Percentiles rank a stretch among this genome's conserved stretches.
These are phyloP conservation scores for Sporisorium graminicola DNA, from an alignment of 1,284 basidiomycete species.

Conservation along the genomic window DNA sequence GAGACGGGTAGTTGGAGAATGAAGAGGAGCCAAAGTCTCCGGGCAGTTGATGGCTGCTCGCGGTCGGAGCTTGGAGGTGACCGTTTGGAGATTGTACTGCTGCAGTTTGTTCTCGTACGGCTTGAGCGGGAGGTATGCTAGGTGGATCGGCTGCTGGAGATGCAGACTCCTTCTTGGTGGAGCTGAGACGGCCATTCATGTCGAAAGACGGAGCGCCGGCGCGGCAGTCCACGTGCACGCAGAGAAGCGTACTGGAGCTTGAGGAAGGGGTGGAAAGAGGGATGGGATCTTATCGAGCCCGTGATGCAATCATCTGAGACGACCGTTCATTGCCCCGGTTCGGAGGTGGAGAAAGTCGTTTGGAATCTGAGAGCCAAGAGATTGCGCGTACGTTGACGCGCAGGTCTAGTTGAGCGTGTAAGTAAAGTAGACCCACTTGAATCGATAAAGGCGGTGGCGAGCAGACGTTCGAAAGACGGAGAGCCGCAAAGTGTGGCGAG, in stretches of 20 bases:
- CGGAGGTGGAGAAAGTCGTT: background rate
- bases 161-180: conserved; percentile 8
- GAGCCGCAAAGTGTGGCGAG: background rate
- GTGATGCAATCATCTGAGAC: background rate
- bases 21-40: conserved; percentile 21
- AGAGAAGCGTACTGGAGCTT: background rate
- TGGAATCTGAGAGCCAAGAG: background rate
- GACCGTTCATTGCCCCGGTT: background rate
- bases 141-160: background rate
- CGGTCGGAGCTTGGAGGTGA: background rate
- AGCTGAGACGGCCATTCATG: conserved; percentile 22
- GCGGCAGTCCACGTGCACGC: background rate
- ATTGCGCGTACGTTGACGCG: background rate
- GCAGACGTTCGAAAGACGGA: background rate
- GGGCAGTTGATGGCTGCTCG: conserved; percentile 8
- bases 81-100: background rate
- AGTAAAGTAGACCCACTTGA: background rate
- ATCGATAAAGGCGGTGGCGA: background rate
- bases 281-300: background rate
- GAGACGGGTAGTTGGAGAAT: conserved; percentile 20
- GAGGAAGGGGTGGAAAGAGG: background rate
- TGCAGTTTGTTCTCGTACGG: background rate
- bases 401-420: background rate
- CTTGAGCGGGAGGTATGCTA: conserved; percentile 1
- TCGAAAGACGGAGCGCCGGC: background rate